phyloP scores from a whole-genome alignment of 208 protist species.

The Trypanosoma mega region DNA sequence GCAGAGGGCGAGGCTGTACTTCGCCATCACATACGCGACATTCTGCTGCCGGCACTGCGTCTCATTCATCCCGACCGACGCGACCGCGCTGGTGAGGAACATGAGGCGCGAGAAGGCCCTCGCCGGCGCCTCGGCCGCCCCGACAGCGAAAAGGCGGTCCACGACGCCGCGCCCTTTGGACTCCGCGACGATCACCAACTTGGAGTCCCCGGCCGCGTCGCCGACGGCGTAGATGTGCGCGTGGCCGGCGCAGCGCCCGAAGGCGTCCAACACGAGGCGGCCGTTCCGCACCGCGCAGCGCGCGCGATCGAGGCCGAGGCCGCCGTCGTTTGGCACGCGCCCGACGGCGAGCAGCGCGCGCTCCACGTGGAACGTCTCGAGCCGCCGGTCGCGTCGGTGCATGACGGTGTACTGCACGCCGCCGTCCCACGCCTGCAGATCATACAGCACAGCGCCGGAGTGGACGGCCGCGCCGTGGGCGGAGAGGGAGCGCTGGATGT shows the following conservation, averaged over 20 bases:
- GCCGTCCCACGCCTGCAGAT: conserved; percentile 64
- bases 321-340: conserved; percentile 55
- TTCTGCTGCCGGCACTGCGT: conserved; percentile 45
- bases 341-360: conserved; percentile 66
- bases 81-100: conserved; percentile 57
- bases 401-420: conserved; percentile 83
- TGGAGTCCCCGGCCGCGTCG: conserved; percentile 46
- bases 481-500: conserved; percentile 47
- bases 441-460: conserved; percentile 70
- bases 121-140: conserved; percentile 23
- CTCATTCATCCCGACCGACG: conserved; percentile 72
- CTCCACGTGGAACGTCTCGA: conserved; percentile 72
- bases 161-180: conserved; percentile 55
- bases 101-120: conserved; percentile 39
- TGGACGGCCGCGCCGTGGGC: conserved; percentile 56
- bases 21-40: conserved; percentile 61
- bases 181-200: conserved; percentile 65
- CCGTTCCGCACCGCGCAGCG: conserved; percentile 37
- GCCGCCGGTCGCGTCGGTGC: conserved; percentile 42
- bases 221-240: conserved; percentile 68
- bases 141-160: conserved; percentile 61
- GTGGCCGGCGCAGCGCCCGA: conserved; percentile 41
- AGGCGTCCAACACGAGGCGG: conserved; percentile 43
- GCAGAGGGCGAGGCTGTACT: conserved; percentile 62
- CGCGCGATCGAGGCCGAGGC: conserved; percentile 65